These are phyloP conservation scores for Moesziomyces sp. DNA, from an alignment of 1,284 basidiomycete genomes.

Conservation along the genomic window DNA sequence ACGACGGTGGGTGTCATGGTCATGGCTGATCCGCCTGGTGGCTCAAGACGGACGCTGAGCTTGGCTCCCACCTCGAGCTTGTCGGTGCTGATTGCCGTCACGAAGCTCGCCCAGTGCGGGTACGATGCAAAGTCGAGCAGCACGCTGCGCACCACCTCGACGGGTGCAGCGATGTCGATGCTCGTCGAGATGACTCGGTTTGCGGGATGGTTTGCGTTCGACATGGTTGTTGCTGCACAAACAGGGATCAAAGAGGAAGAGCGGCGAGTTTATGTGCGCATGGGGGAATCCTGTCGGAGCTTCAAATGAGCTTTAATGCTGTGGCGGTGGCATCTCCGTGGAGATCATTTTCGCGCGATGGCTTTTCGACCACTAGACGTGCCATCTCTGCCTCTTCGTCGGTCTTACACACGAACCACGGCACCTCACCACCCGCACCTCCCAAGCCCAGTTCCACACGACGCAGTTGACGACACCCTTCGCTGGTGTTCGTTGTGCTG, in stretches of 20 bases:
- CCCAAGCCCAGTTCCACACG: not conserved
- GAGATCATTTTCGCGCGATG: slow-evolving; percentile 1
- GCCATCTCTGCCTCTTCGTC: slow-evolving; percentile 23
- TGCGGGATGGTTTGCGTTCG: slow-evolving; percentile 8
- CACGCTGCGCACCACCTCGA: slow-evolving; percentile 2
- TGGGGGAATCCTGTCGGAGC: not conserved
- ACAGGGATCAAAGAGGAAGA: not conserved
- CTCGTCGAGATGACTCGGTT: slow-evolving; percentile 7
- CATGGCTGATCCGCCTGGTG: slow-evolving; percentile 14
- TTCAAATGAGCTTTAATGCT: not conserved
- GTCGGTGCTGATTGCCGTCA: not conserved
- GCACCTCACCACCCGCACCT: slow-evolving; percentile 2
- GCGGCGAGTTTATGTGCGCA: not conserved
- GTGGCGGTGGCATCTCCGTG: slow-evolving; percentile 2
- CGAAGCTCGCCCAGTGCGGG: slow-evolving; percentile 13
- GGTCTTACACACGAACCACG: slow-evolving; percentile 28
- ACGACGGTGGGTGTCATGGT: slow-evolving; percentile 6
- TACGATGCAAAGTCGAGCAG: slow-evolving; percentile 22
- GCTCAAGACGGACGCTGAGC: slow-evolving; percentile 3
- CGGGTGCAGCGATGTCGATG: slow-evolving; percentile 14
- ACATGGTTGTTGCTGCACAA: slow-evolving; percentile 4
- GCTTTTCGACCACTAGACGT: not conserved
- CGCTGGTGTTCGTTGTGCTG: not conserved
- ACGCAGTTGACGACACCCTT: slow-evolving; percentile 1
- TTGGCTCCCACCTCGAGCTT: not conserved